Base-by-base conservation (phyloP, 768 basidiomycete species). In the Phlebiopsis flavidoalba region DNA sequence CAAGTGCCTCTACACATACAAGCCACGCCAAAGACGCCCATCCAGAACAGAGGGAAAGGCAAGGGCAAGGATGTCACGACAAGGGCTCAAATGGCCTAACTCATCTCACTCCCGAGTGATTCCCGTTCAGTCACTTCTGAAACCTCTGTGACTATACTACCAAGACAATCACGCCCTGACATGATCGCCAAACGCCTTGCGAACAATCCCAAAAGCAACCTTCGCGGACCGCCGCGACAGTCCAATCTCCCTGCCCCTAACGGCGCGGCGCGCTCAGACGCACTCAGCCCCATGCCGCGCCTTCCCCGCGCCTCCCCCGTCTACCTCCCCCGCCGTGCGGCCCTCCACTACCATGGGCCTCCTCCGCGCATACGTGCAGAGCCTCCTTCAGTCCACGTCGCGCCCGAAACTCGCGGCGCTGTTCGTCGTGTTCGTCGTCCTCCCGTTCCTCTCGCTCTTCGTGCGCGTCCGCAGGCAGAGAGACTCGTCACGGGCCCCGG, bases 1-100 rank as follows among this genome's bases (percentile, higher is more conserved):
- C 89, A 0, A 89, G 87, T 8, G 79, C 82, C 2, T 91, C 89
- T 0, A 89, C 86, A 24, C 87, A 86, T 63, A 91, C 90, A 4
- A n/a, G 79, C 85, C 2, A 84, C 88, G 21, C 89, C 88, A 15
- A 67, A 74, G 1, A 77, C 79, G 43, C 78, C 14, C 74, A 76
- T 1, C 71, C 69, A 21, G 66, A 37, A 8, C 35, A 53, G 15
- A 60, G 36, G n/a, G 72, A 61, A 58, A 64, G 60, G 62, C 68
- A 64, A 73, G 70, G 57, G 71, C 61, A 57, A 64, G 61, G 49
- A n/a, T 10, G 35, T 54, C 31, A n/a, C n/a, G 63, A 24, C 3
- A 56, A 47, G 24, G 56, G 51, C 63, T 60, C 64, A 72, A 65
- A 63, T 63, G 51, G 69, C 26, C 62, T 66, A 43, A 65, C 68